Evolutionary conservation across 2,329 filamentous ascomycete species (phyloP).

Genomic region (Arthroderma sp.): DNA sequence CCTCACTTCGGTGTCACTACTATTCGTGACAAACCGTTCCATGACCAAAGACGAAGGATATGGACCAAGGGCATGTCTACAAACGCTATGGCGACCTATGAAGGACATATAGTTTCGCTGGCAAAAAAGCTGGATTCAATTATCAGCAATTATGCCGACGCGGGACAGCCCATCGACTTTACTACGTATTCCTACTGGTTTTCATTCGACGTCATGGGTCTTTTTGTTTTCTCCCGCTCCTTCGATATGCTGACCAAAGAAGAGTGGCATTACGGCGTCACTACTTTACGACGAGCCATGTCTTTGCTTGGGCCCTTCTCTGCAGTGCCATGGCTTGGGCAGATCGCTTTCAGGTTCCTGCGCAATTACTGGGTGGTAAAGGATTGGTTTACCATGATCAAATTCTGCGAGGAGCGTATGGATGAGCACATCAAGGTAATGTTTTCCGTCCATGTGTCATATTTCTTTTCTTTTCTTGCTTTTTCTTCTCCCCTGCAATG

Average conservation of each 20-base stretch:
- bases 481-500: conserved; percentile 1
- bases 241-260: conserved; percentile 26
- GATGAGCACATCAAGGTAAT: conserved; percentile 12
- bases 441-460: too few relatives aligned
- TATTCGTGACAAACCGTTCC: conserved; percentile 22
- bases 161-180: background rate
- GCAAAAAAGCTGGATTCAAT: background rate
- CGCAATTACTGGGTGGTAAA: background rate
- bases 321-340: conserved; percentile 9
- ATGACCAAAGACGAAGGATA: conserved; percentile 27
- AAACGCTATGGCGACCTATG: background rate
- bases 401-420: conserved; percentile 16
- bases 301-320: conserved; percentile 3
- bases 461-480: conserved; percentile 1
- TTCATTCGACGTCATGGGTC: conserved; percentile 30
- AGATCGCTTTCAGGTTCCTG: conserved; percentile 7
- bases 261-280: conserved; percentile 12
- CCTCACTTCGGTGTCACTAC: conserved; percentile 27
- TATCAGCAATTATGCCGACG: background rate
- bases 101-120: conserved; percentile 24
- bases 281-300: conserved; percentile 7
- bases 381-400: conserved; percentile 1
- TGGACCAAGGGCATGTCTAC: conserved; percentile 22
- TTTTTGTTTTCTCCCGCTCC: conserved; percentile 31
- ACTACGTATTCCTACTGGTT: background rate